phyloP scores from a whole-genome alignment of 352 stramenopile genomes.

The Pythium vanterpoolii region DNA sequence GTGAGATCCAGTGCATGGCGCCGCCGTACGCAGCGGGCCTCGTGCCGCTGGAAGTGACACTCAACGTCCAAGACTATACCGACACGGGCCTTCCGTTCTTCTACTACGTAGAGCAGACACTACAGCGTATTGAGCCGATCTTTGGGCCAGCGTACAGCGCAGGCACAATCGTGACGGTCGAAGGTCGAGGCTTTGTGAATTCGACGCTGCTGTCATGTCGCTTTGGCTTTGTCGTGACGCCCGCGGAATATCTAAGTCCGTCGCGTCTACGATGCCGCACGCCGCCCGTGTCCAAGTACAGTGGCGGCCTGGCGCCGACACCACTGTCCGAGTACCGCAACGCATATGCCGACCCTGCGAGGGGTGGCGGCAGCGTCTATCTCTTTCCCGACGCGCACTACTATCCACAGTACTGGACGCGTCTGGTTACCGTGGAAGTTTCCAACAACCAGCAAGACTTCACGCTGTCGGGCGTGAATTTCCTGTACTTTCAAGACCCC shows the following conservation, averaged over 20 bases:
- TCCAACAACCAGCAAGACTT: constrained; percentile 97
- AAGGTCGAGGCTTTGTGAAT: constrained; percentile 89
- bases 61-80: constrained; percentile 93
- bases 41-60: constrained; percentile 82
- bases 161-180: constrained; percentile 83
- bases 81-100: constrained; percentile 58
- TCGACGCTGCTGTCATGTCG: constrained; percentile 79
- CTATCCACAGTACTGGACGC: constrained; percentile 86
- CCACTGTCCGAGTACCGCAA: constrained; percentile 78
- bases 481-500: constrained; percentile 91
- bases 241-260: constrained; percentile 78
- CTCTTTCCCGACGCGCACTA: constrained; percentile 81
- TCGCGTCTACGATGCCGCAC: constrained; percentile 80
- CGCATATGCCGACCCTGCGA: constrained; percentile 44
- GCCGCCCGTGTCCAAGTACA: constrained; percentile 62
- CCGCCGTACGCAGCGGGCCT: constrained; percentile 61
- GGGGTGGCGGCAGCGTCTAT: constrained; percentile 46
- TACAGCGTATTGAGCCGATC: constrained; percentile 79
- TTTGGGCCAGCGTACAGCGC: constrained; percentile 80
- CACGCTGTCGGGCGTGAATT: constrained; percentile 87
- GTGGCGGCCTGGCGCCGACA: constrained; percentile 46
- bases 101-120: constrained; percentile 78
- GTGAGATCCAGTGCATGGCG: constrained; percentile 78
- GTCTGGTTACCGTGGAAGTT: constrained; percentile 91
- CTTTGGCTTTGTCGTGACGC: constrained; percentile 84